Conservation (phyloP, 2,329 filamentous ascomycete species). For the Neofusicoccum laricinum region DNA sequence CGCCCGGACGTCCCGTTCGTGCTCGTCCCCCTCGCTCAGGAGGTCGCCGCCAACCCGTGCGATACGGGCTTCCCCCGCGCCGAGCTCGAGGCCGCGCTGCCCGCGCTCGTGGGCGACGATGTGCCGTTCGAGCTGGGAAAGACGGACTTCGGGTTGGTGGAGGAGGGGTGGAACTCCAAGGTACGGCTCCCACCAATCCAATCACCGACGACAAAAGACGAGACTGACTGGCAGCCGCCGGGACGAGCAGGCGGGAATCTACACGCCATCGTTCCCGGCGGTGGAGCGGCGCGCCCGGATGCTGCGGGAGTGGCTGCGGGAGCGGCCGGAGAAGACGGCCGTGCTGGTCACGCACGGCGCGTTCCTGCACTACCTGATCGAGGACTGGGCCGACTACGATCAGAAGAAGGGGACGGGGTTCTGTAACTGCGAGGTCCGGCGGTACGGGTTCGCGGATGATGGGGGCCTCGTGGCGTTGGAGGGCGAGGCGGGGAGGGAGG, state of each 20-base stretch:
- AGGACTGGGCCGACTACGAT: conserved; percentile 68
- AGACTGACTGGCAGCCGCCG: too few relatives aligned
- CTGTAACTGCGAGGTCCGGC: conserved; percentile 33
- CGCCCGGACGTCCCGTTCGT: conserved; percentile 48
- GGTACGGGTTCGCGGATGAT: conserved; percentile 30
- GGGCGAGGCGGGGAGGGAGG: conserved; percentile 6
- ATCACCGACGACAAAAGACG: too few relatives aligned
- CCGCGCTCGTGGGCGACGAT: conserved; percentile 46
- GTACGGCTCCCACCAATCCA: too few relatives aligned
- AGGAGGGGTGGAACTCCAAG: conserved; percentile 72
- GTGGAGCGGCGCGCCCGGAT: conserved; percentile 30
- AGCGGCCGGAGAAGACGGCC: conserved; percentile 60
- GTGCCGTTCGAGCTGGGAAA: conserved; percentile 45
- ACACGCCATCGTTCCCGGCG: conserved; percentile 28
- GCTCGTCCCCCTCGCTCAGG: conserved; percentile 72
- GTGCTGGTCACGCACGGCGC: conserved; percentile 79
- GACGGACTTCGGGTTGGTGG: conserved; percentile 62
- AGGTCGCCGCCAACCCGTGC: conserved; percentile 70
- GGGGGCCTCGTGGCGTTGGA: conserved; percentile 30
- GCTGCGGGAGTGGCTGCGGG: conserved; percentile 53
- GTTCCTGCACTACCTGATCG: conserved; percentile 79
- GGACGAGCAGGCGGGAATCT: conserved; percentile 35
- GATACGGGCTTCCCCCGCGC: conserved; percentile 65
- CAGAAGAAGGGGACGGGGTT: conserved; percentile 43
- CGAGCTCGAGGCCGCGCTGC: conserved; percentile 42